Evolutionary conservation across 1,139 yeast species (phyloP), one percentile per base, ranked within the genome.

Genomic region (Candida mesenterica): DNA sequence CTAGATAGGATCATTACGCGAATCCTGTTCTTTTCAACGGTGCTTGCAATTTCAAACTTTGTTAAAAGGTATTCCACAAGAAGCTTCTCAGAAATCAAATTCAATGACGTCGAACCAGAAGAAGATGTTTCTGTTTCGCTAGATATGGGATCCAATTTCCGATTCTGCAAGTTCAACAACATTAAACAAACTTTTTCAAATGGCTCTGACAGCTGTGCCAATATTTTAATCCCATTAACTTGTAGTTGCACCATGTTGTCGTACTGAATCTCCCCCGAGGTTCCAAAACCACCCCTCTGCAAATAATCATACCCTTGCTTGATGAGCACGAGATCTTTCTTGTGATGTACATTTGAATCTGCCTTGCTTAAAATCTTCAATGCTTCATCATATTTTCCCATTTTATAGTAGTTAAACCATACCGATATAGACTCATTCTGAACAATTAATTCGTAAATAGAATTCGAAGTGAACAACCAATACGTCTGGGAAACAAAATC

Each of bases 131-230:
- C 29, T 12, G n/a, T 16, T 16, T 14, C 23, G 12, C 19, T 15
- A 7, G 20, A 15, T 6, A 24, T 22, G 12, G 16, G 24, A 28
- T 22, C 29, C 16, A 27, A 28, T 8, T 15, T 12, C 24, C 24
- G 19, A 28, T 33, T 47, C 35, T 53, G 57, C 15, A 56, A 36
- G 40, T 78, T 80, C 47, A 88, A 57, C 27, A 88, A 70, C 61
- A 71, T 68, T 24, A 87, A 58, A 4, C 94, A 80, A 8, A 84
- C 75, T 16, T 79, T 71, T 48, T 88, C 96, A 52, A 89, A 75
- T 0, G 90, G 80, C 38, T 75, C 80, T 15, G 80, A 68, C 50
- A 84, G 82, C 22, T 62, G 50, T 0, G 94, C 95, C 35, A 82
- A 71, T 1, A 75, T 59, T 31, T 61, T 53, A 0, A 95, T 88